phyloP scores from a whole-genome alignment of 805 yeast species.

The Myxozyma vanderwaltii region DNA sequence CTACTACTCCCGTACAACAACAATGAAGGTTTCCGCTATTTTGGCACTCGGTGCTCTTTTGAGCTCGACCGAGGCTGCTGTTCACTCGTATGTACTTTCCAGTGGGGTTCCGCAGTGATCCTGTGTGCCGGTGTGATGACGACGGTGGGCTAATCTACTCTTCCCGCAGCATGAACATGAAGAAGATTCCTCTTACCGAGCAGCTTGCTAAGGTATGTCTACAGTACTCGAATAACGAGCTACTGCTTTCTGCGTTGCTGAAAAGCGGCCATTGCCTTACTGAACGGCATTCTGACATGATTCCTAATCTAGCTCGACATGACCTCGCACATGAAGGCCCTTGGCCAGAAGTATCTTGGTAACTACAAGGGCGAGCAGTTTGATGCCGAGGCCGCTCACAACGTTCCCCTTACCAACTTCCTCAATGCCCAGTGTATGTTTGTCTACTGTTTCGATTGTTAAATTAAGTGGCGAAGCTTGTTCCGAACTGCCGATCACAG shows the following conservation, averaged over 20 bases:
- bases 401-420: conserved; percentile 87
- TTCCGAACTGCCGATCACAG: not conserved
- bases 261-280: too few relatives aligned
- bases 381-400: conserved; percentile 52
- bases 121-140: not conserved
- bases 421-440: conserved; percentile 74
- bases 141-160: not conserved
- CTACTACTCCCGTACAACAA: not conserved
- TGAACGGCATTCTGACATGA: not conserved
- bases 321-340: conserved; percentile 52
- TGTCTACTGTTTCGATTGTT: not conserved
- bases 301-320: conserved; percentile 29
- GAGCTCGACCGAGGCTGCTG: conserved; percentile 39
- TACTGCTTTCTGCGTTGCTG: too few relatives aligned
- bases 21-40: conserved; percentile 33
- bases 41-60: conserved; percentile 31
- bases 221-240: too few relatives aligned
- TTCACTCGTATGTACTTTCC: conserved; percentile 39
- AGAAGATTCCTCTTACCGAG: conserved; percentile 60
- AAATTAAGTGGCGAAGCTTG: not conserved
- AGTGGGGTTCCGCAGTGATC: not conserved
- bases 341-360: conserved; percentile 63
- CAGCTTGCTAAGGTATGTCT: conserved; percentile 51
- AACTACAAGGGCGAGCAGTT: conserved; percentile 47
- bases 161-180: conserved; percentile 55